Percentiles rank a stretch among this genome's conserved stretches.
These are phyloP conservation scores for Capsicum rhomboideum DNA, from an alignment of 257 asterid genomes.

Conservation along the genomic window DNA sequence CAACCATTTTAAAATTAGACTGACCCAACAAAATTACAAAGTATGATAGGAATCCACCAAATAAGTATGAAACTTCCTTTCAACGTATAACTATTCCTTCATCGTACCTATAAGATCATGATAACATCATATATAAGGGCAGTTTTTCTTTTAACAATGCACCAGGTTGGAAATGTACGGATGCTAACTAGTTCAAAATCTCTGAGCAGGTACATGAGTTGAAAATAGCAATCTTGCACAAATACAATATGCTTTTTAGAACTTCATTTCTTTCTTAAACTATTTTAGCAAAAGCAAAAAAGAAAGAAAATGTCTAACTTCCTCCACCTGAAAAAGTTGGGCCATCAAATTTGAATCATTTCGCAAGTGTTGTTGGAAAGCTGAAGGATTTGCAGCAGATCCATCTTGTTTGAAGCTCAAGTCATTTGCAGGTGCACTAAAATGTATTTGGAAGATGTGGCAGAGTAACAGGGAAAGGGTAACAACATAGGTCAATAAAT, in stretches of 20 bases:
- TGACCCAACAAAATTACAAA: neutral
- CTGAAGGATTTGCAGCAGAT: slow-evolving; percentile 84
- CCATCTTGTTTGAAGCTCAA: slow-evolving; percentile 83
- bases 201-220: neutral
- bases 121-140: neutral
- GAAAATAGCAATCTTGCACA: neutral
- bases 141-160: neutral
- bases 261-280: neutral
- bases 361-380: slow-evolving; percentile 87
- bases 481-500: neutral
- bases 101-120: neutral
- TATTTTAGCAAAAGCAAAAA: neutral
- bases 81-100: neutral
- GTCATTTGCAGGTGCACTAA: slow-evolving; percentile 35
- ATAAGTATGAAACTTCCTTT: neutral
- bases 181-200: neutral
- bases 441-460: neutral
- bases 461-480: neutral
- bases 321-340: slow-evolving; percentile 77
- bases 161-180: neutral
- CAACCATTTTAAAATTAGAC: neutral
- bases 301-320: neutral
- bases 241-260: neutral
- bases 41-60: neutral
- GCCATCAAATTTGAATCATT: slow-evolving; percentile 80